Conservation (phyloP, 2,329 filamentous ascomycete genomes). For the Fusarium sp. region DNA sequence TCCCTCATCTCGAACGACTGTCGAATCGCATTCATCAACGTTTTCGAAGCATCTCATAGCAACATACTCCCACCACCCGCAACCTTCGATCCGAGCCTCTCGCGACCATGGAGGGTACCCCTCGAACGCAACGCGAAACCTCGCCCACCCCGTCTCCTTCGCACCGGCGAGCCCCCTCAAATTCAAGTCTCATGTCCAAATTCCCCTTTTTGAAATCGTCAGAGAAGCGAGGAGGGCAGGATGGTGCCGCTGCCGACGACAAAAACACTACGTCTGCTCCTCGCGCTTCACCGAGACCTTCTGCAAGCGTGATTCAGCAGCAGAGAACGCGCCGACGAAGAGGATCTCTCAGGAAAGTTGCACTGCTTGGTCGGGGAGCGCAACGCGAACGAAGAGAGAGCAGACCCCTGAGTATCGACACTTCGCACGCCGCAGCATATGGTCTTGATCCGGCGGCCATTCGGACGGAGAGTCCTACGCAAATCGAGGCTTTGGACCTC, state of each 20-base stretch:
- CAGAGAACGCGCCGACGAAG: conserved; percentile 75
- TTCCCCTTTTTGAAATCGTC: conserved; percentile 73
- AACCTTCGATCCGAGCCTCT: not conserved
- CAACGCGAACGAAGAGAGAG: conserved; percentile 69
- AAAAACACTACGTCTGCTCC: conserved; percentile 52
- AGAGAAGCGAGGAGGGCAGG: conserved; percentile 46
- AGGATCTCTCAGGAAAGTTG: conserved; percentile 88
- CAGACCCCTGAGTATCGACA: conserved; percentile 59
- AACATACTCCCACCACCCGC: not conserved
- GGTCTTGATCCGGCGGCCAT: conserved; percentile 29
- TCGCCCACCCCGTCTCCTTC: conserved; percentile 32
- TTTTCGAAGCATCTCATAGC: conserved; percentile 8
- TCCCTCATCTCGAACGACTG: not conserved
- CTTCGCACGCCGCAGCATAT: conserved; percentile 45
- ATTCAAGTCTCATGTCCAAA: conserved; percentile 73
- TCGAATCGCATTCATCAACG: not conserved
- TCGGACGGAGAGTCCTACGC: conserved; percentile 36
- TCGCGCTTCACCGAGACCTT: conserved; percentile 41
- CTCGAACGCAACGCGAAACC: conserved; percentile 13
- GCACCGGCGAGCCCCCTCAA: conserved; percentile 63
- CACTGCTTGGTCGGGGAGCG: conserved; percentile 80
- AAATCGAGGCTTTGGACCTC: conserved; percentile 57
- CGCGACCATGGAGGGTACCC: conserved; percentile 30
- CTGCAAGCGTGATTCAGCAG: conserved; percentile 52
- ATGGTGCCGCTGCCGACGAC: conserved; percentile 54